Evolutionary conservation across 257 asterid species (phyloP).

Genomic region (Rauvolfia tetraphylla): DNA sequence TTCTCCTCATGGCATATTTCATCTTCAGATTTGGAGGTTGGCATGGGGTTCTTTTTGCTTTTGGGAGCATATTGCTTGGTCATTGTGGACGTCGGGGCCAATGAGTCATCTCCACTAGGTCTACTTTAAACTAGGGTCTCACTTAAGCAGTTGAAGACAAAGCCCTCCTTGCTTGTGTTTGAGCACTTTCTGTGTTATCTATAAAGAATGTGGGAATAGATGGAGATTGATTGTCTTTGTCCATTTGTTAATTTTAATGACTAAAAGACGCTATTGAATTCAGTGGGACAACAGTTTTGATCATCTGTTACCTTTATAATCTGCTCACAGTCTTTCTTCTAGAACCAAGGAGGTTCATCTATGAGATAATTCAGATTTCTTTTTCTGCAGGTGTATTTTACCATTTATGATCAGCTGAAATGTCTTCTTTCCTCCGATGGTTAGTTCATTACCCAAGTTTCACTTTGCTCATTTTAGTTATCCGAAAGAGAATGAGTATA

Average conservation of each 20-base stretch:
- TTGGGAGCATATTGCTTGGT: not conserved
- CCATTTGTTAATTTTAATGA: not conserved
- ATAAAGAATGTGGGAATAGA: not conserved
- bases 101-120: not conserved
- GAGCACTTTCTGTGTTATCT: not conserved
- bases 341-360: not conserved
- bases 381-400: constrained; percentile 80
- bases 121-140: not conserved
- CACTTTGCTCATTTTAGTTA: not conserved
- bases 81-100: not conserved
- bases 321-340: not conserved
- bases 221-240: not conserved
- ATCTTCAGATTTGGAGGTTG: not conserved
- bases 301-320: not conserved
- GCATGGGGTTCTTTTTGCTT: not conserved
- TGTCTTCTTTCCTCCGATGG: constrained; percentile 74
- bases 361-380: constrained; percentile 17
- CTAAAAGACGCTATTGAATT: not conserved
- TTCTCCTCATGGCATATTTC: not conserved
- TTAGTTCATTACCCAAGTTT: constrained; percentile 33
- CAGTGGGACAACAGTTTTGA: not conserved
- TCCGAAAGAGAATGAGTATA: not conserved
- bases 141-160: not conserved
- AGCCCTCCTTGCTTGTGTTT: not conserved
- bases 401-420: constrained; percentile 86